Evolutionary conservation across 176 grass and related monocot species (phyloP).

Genomic region (Paspalum vaginatum): DNA sequence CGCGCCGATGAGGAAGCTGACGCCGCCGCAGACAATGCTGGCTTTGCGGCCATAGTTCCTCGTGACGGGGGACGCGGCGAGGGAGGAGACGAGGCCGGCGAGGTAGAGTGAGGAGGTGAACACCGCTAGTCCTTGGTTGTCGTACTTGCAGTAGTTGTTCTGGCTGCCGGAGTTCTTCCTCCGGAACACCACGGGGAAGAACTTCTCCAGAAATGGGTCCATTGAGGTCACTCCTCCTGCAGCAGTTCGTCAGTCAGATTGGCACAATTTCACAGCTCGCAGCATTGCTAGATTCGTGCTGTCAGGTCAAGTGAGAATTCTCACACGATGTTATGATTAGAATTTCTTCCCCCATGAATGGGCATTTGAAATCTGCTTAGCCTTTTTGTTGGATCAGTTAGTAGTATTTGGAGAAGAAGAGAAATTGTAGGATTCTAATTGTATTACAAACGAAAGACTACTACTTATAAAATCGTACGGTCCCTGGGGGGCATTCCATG

Average conservation of each 20-base stretch:
- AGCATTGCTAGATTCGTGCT: not conserved
- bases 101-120: constrained; percentile 87
- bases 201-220: constrained; percentile 92
- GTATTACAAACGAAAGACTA: no score
- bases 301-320: not conserved
- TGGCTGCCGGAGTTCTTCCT: constrained; percentile 58
- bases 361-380: no score
- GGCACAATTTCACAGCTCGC: not conserved
- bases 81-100: constrained; percentile 76
- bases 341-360: no score
- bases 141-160: constrained; percentile 96
- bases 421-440: not conserved
- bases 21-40: constrained; percentile 86
- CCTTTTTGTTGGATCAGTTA: not conserved
- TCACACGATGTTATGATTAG: no score
- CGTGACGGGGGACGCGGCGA: constrained; percentile 76
- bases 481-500: no score
- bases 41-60: constrained; percentile 79
- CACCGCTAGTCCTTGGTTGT: constrained; percentile 76
- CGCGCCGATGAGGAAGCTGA: constrained; percentile 85
- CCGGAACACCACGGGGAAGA: constrained; percentile 78
- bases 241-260: constrained; percentile 26
- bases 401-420: not conserved
- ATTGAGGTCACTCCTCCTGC: constrained; percentile 91
- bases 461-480: no score